A percentile compares a stretch with the other conserved stretches of the same genome.
Conservation (phyloP, 2,329 filamentous ascomycete species). For the Arachnomyces sp. region DNA sequence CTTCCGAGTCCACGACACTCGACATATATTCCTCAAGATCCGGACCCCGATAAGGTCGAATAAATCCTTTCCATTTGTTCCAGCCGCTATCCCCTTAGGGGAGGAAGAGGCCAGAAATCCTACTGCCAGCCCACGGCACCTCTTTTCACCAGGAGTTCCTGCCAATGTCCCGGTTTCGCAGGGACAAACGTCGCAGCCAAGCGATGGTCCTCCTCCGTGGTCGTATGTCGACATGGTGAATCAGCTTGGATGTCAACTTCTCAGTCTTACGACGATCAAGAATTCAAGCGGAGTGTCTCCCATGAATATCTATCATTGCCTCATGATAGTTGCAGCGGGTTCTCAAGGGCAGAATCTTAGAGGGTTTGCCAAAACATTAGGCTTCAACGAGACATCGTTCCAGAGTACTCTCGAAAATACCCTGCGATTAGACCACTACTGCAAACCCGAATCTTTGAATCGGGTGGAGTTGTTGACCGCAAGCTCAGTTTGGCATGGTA, state of each 20-base stretch:
- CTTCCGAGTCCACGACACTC: not conserved
- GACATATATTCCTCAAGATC: slow-evolving; percentile 8
- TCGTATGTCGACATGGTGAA: slow-evolving; percentile 5
- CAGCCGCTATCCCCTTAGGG: not conserved
- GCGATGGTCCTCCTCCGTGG: too few species aligned
- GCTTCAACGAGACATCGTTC: not conserved
- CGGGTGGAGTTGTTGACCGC: slow-evolving; percentile 2
- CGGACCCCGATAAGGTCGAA: not conserved
- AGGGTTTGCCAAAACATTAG: slow-evolving; percentile 2
- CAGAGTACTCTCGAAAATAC: not conserved
- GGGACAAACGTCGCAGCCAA: too few species aligned
- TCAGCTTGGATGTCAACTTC: slow-evolving; percentile 6
- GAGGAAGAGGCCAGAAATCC: too few species aligned
- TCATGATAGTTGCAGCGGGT: slow-evolving; percentile 6
- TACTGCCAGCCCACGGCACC: not conserved
- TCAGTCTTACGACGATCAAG: not conserved
- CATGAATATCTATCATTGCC: slow-evolving; percentile 7
- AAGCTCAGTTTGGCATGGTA: slow-evolving; percentile 4
- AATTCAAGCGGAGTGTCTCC: not conserved
- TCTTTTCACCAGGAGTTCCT: too few species aligned
- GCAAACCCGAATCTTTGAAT: not conserved
- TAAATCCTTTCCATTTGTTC: slow-evolving; percentile 1
- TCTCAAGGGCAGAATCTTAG: not conserved
- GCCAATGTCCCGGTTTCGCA: not conserved
- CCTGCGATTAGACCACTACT: slow-evolving; percentile 4